Conservation (phyloP, 257 asterid genomes). For the Sherardia arvensis region DNA sequence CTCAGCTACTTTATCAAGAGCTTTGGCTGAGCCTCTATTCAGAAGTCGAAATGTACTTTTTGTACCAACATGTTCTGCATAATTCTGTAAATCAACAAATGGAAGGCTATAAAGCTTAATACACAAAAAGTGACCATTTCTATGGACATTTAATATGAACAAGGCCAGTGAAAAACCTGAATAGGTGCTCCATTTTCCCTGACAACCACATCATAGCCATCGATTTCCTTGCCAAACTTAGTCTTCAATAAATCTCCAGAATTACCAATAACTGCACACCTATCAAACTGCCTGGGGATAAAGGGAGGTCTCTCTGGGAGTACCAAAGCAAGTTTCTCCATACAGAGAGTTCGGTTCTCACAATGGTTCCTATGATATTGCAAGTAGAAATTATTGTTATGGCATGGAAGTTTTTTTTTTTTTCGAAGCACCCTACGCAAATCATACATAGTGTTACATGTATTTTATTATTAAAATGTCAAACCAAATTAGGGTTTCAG, state of each 20-base stretch:
- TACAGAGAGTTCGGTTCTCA: constrained; percentile 69
- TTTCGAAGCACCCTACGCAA: neutral
- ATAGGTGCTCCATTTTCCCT: constrained; percentile 98
- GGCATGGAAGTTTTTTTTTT: neutral
- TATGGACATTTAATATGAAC: neutral
- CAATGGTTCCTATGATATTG: constrained; percentile 57
- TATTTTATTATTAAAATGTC: neutral
- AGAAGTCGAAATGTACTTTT: constrained; percentile 96
- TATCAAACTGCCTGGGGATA: constrained; percentile 63
- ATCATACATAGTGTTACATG: neutral
- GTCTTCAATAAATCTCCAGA: constrained; percentile 93
- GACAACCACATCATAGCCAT: constrained; percentile 68
- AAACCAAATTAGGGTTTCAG: neutral
- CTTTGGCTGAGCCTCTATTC: constrained; percentile 98
- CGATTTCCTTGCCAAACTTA: constrained; percentile 85
- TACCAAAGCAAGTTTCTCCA: constrained; percentile 84
- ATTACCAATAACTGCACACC: constrained; percentile 97
- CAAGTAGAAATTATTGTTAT: constrained; percentile 5
- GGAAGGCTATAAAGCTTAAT: constrained; percentile 5
- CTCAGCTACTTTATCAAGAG: constrained; percentile 98
- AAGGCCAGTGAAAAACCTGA: constrained; percentile 35
- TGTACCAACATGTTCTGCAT: constrained; percentile 71
- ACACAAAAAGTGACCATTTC: constrained; percentile 4
- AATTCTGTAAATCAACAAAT: constrained; percentile 52
- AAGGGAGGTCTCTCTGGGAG: constrained; percentile 85